phyloP scores from a whole-genome alignment of 352 stramenopile genomes.

The Phytopythium ostracodes region DNA sequence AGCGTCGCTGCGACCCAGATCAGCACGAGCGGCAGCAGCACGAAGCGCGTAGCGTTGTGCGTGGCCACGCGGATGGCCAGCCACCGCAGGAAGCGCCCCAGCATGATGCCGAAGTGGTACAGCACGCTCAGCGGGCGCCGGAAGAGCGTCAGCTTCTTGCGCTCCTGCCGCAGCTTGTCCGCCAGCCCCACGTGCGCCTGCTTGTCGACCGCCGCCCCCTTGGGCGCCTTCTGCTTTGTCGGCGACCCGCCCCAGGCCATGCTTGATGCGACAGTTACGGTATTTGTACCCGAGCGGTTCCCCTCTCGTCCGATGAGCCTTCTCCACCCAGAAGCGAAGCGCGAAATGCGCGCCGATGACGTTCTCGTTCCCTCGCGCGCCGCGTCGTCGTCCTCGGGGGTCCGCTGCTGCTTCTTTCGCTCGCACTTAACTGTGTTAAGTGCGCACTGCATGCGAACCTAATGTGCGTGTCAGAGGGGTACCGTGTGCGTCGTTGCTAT shows the following conservation, averaged over 20 bases:
- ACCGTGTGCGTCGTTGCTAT: background rate
- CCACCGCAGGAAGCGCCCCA: conserved; percentile 74
- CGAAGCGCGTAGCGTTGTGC: conserved; percentile 74
- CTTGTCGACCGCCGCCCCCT: background rate
- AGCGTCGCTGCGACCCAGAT: conserved; percentile 67
- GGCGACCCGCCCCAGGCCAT: background rate
- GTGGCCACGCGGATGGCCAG: conserved; percentile 52
- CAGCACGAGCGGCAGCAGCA: conserved; percentile 66
- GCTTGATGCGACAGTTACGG: background rate
- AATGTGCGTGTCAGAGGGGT: background rate
- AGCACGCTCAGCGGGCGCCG: conserved; percentile 66
- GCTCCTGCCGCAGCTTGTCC: conserved; percentile 63
- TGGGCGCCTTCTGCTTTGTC: background rate
- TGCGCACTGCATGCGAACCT: conserved; percentile 5
- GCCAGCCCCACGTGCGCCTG: conserved; percentile 18
- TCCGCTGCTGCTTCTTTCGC: conserved; percentile 1
- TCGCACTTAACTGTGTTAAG: background rate
- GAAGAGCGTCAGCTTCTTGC: conserved; percentile 84
- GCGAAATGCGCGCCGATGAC: background rate
- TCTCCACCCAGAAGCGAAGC: background rate
- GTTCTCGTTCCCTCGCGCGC: background rate
- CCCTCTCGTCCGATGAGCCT: no score
- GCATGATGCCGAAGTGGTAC: conserved; percentile 81
- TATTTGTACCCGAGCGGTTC: background rate
- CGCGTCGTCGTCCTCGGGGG: background rate